Evolutionary conservation across 169 alveolate species (phyloP), one percentile per base, ranked within the genome.

Genomic region (Plasmodium coatneyi): DNA sequence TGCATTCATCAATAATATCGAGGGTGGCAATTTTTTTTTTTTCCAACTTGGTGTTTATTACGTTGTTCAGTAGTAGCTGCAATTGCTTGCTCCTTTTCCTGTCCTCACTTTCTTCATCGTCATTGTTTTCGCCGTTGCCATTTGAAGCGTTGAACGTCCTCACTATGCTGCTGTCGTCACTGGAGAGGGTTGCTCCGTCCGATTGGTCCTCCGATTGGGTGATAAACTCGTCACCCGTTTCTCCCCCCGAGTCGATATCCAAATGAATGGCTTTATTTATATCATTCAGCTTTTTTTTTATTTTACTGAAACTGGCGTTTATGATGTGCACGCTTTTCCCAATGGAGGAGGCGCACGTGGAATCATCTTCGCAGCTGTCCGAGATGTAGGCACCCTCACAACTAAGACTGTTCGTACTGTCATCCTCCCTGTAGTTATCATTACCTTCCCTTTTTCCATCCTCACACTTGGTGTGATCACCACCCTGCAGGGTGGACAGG

Each of bases 1-100:
- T 41, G 54, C 93, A 87, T n/a, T 87, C 93, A 60, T 87, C 89
- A 22, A 87, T 78, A 5, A 87, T 87, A 25, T 87, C 93, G 12
- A 87, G 70, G 1, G 89, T 60, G 2, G 43, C 72, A 1, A 87
- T 39, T 60, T 87, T 34, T 79, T 87, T 87, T 78, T 87, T 52
- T 16, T 87, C 82, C 22, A 56, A 78, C 71, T 87, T 87, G 60
- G 41, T 87, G 80, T 87, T 87, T 78, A 87, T 78, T 32, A 49
- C 82, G 2, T 54, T 25, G 46, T 87, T 56, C 36, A 87, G 16
- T 12, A 87, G 30, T 25, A 56, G 12, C 14, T 87, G 89, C 5
- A 78, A 14, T 9, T 87, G 52, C 80, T 25, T 56, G 70, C 56
- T 87, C 32, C 46, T 60, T 28, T 56, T 87, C 41, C 71, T 87